Base-by-base conservation (phyloP, 2,329 filamentous ascomycete genomes). In the Alternaria incomplexa region DNA sequence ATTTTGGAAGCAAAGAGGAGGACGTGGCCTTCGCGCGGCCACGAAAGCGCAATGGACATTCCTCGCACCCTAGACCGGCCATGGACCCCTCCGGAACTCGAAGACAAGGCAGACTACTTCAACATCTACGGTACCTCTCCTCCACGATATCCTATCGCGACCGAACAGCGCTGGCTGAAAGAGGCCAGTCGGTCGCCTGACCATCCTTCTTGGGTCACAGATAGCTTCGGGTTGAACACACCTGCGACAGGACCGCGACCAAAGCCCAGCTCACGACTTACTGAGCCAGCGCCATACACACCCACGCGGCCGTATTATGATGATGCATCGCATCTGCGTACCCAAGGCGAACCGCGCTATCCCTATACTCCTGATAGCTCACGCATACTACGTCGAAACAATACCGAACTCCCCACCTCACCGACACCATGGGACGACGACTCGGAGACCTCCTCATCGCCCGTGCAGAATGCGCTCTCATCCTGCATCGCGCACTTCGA, bases 321-420 rank as follows among this genome's bases (percentile, higher is more conserved):
- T 8, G 59, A 64, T 10, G 57, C 64, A 3, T 45, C 64, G 10
- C 58, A 71, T 11, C 53, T 59, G 22, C 20, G 8, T 4, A 25
- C 30, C 3, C 47, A 43, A 22, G 70, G 63, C 48, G 61, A 67
- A 15, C 67, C 68, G 48, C 72, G 66, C 56, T 78, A 77, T 58
- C 77, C 74, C 6, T 77, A 77, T 61, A 77, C 76, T 0, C 77
- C 76, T 13, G 75, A 79, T 43, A 74, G 69, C 62, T 70, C 71
- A 23, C 70, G 69, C 59, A 68, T 71, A 17, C 43, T 72, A 23
- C 67, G 65, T 32, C 48, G 67, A 46, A 64, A 61, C 20, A 30
- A 51, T 26, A 69, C 61, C n/a, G 51, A 67, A 36, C 46, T 64
- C 54, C 40, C 63, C 12, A 61, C 67, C 9, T 70, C 71, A 11